Evolutionary conservation across 2,329 filamentous ascomycete genomes (phyloP).

Genomic region (Aspergillus pseudonomiae): DNA sequence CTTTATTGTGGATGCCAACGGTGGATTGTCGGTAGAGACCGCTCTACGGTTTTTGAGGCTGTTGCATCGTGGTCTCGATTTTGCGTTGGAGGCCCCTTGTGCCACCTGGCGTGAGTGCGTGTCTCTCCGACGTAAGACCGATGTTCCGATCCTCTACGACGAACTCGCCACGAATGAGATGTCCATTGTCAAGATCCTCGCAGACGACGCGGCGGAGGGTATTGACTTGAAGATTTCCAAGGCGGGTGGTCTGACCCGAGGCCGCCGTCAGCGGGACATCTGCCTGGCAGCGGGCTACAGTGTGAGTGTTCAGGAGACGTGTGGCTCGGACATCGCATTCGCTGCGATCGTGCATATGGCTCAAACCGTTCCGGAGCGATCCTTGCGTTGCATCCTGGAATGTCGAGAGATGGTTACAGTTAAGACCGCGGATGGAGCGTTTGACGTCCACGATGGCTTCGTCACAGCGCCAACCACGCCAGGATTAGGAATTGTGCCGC

Average conservation of each 20-base stretch:
- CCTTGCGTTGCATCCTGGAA: constrained; percentile 17
- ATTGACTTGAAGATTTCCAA: constrained; percentile 30
- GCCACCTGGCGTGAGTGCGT: constrained; percentile 25
- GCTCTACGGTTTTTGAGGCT: constrained; percentile 27
- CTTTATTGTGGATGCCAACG: constrained; percentile 26
- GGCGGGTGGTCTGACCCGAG: constrained; percentile 21
- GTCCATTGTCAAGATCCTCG: constrained; percentile 23
- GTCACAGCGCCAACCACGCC: constrained; percentile 13
- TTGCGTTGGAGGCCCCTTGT: constrained; percentile 29
- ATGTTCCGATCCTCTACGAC: constrained; percentile 28
- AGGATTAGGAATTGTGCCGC: constrained; percentile 15
- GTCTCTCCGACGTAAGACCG: constrained; percentile 24
- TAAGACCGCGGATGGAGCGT: constrained; percentile 25
- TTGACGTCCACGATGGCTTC: constrained; percentile 14
- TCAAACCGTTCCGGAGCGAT: constrained; percentile 21
- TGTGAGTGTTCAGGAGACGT: constrained; percentile 27
- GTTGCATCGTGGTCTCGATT: constrained; percentile 26
- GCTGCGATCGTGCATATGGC: constrained; percentile 28
- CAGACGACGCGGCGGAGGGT: constrained; percentile 29
- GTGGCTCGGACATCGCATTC: constrained; percentile 31
- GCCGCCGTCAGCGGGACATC: constrained; percentile 27
- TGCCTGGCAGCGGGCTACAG: constrained; percentile 27
- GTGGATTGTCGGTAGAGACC: constrained; percentile 24
- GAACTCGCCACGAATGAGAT: constrained; percentile 23
- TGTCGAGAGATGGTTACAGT: constrained; percentile 24